Conservation (phyloP, 2,329 filamentous ascomycete species). For the Nemania sp. region DNA sequence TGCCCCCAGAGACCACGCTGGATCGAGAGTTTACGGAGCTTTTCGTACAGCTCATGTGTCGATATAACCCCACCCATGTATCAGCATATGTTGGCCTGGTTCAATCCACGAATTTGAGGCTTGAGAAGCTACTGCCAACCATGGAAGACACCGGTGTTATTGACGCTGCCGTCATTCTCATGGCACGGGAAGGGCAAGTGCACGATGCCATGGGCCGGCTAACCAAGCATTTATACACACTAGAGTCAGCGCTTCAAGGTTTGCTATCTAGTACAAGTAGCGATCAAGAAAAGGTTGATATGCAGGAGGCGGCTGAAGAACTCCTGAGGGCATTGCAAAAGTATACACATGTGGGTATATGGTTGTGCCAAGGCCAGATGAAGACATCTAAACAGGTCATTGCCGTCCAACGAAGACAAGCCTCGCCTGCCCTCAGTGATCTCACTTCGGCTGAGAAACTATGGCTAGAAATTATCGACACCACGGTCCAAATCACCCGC, state of each 20-base stretch:
- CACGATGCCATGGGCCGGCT: slow-evolving; percentile 83
- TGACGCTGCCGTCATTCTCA: slow-evolving; percentile 88
- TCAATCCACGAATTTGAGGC: slow-evolving; percentile 75
- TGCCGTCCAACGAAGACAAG: slow-evolving; percentile 57
- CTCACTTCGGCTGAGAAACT: slow-evolving; percentile 60
- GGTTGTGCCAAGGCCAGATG: slow-evolving; percentile 88
- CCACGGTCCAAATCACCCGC: slow-evolving; percentile 66
- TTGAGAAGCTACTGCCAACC: slow-evolving; percentile 80
- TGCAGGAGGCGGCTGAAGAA: slow-evolving; percentile 71
- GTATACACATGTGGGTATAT: slow-evolving; percentile 90
- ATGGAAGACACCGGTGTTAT: slow-evolving; percentile 90
- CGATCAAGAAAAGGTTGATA: slow-evolving; percentile 55
- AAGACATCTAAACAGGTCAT: slow-evolving; percentile 58
- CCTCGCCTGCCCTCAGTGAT: slow-evolving; percentile 47
- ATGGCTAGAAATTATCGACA: slow-evolving; percentile 66
- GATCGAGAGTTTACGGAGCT: slow-evolving; percentile 72
- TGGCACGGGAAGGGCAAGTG: slow-evolving; percentile 86
- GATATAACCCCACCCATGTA: slow-evolving; percentile 79
- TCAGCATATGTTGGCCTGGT: slow-evolving; percentile 80
- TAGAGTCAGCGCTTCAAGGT: slow-evolving; percentile 78
- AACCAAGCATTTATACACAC: slow-evolving; percentile 75
- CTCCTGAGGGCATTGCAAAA: slow-evolving; percentile 81
- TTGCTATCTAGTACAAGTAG: slow-evolving; percentile 67
- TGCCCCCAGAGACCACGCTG: slow-evolving; percentile 41
- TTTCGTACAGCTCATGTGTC: slow-evolving; percentile 91